Conservation (phyloP, 2,329 filamentous ascomycete species). For the Botrytis sinoallii region DNA sequence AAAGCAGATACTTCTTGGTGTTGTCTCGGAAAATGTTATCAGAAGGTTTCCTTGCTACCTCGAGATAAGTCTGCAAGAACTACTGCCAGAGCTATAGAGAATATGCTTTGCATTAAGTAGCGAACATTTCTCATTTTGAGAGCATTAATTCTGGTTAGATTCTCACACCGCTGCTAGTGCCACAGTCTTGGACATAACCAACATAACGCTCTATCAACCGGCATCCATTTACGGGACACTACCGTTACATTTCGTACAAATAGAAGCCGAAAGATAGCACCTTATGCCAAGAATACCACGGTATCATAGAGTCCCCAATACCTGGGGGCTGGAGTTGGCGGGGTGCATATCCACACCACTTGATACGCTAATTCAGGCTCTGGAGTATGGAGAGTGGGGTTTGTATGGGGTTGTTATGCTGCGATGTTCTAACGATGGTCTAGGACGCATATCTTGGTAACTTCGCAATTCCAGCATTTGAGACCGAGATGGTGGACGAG, state of each 20-base stretch:
- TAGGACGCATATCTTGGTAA: neutral
- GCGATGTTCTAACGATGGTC: neutral
- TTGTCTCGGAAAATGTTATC: neutral
- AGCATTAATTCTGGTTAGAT: neutral
- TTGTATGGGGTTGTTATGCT: neutral
- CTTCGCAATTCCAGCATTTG: neutral
- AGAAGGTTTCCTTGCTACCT: neutral
- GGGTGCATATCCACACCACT: neutral
- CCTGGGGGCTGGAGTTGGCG: neutral
- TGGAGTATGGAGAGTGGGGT: neutral
- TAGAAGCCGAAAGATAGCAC: neutral
- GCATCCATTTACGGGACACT: neutral
- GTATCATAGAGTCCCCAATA: neutral
- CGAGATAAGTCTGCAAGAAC: neutral
- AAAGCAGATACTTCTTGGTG: neutral
- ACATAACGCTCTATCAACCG: neutral
- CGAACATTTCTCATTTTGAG: neutral
- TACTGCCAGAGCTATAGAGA: neutral
- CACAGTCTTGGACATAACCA: neutral
- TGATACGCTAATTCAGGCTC: neutral
- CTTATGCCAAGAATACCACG: neutral
- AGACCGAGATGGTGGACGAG: neutral
- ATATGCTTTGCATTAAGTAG: neutral
- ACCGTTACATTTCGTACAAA: neutral
- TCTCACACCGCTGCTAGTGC: neutral